These are phyloP conservation scores for Diutina neorugosa DNA, from an alignment of 1,139 yeast species.

Conservation along the genomic window DNA sequence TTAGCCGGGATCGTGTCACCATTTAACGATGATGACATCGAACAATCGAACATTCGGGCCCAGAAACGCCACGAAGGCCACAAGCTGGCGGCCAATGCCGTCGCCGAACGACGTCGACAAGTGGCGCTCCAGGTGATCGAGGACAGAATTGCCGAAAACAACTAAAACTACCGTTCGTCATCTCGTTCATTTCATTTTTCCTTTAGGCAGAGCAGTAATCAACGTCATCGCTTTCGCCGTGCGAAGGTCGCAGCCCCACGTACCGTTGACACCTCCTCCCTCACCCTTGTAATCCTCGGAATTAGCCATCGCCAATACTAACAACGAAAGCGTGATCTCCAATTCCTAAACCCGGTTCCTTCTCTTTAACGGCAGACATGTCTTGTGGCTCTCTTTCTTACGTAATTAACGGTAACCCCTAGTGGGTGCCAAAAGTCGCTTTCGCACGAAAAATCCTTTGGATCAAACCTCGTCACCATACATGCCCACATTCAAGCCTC, in stretches of 20 bases:
- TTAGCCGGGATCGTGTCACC: conserved; percentile 48
- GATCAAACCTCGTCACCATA: not conserved
- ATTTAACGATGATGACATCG: conserved; percentile 59
- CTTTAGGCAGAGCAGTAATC: no score
- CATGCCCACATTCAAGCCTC: conserved; percentile 3
- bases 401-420: no score
- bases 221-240: not conserved
- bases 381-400: no score
- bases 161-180: no score
- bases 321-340: no score
- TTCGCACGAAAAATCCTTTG: not conserved
- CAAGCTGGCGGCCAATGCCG: conserved; percentile 38
- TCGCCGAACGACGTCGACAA: conserved; percentile 78
- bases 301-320: no score
- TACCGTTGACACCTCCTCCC: not conserved
- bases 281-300: no score
- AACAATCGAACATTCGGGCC: conserved; percentile 63
- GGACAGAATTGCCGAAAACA: conserved; percentile 37
- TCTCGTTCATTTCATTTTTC: no score
- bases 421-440: no score
- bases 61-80: conserved; percentile 39
- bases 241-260: no score
- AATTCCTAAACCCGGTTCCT: no score
- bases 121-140: conserved; percentile 76
- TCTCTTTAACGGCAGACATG: no score